A percentile compares a stretch with the other conserved stretches of the same genome.
These are phyloP conservation scores for Suhomyces coccinellae DNA, from an alignment of 1,139 yeast species.

Conservation along the genomic window DNA sequence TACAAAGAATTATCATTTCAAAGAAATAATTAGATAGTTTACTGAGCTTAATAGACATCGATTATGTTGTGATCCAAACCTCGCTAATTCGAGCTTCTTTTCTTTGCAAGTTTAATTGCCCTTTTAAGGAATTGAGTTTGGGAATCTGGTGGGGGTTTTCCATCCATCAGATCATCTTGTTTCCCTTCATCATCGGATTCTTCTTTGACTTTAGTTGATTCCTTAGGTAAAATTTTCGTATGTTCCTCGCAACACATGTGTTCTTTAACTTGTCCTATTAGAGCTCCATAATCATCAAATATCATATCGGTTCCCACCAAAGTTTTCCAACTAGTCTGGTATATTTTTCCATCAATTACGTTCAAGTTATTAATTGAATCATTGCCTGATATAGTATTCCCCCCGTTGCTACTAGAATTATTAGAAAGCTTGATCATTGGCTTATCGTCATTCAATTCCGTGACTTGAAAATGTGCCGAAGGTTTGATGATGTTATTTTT, in stretches of 20 bases:
- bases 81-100: constrained; percentile 12
- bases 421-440: constrained; percentile 45
- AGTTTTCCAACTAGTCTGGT: constrained; percentile 76
- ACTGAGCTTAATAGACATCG: not conserved
- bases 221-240: constrained; percentile 25
- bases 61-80: not conserved
- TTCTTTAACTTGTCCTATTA: constrained; percentile 44
- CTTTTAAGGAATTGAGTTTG: constrained; percentile 31
- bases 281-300: constrained; percentile 58
- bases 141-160: constrained; percentile 16
- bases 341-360: constrained; percentile 49
- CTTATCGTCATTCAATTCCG: constrained; percentile 32
- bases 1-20: constrained; percentile 39
- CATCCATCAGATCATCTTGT: constrained; percentile 5
- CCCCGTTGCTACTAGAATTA: constrained; percentile 19
- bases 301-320: constrained; percentile 81
- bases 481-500: constrained; percentile 34
- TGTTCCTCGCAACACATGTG: constrained; percentile 37
- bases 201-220: constrained; percentile 15
- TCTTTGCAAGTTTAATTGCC: constrained; percentile 31
- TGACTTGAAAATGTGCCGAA: constrained; percentile 43
- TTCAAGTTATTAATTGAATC: constrained; percentile 31
- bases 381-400: constrained; percentile 4
- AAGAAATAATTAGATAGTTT: constrained; percentile 15
- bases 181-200: constrained; percentile 17